Percentiles rank a stretch among this genome's conserved stretches.
phyloP scores from a whole-genome alignment of 805 yeast genomes.

The Ogataea populi-albae region DNA sequence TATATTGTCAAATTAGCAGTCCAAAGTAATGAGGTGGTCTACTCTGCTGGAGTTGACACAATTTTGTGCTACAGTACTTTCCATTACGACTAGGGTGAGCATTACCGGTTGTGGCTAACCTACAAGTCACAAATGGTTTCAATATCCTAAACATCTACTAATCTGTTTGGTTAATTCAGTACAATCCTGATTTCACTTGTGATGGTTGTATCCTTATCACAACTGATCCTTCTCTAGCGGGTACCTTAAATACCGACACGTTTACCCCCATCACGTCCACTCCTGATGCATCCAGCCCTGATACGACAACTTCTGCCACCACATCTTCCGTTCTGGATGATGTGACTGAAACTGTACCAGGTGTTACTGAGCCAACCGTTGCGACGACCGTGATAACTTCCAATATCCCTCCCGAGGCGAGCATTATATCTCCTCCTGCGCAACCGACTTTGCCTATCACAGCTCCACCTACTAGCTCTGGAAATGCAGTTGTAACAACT shows the following conservation, averaged over 20 bases:
- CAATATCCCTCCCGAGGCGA: conserved; percentile 9
- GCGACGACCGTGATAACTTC: conserved; percentile 2
- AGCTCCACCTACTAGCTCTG: conserved; percentile 7
- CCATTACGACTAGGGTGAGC: no score
- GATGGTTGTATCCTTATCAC: conserved; percentile 29
- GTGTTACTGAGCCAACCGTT: conserved; percentile 5
- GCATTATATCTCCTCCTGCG: conserved; percentile 14
- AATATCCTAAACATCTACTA: no score
- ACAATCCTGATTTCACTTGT: conserved; percentile 27
- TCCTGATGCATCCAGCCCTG: conserved; percentile 1
- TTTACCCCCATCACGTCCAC: conserved; percentile 3
- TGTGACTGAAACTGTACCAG: conserved; percentile 8
- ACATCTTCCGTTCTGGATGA: conserved; percentile 7
- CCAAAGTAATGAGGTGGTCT: no score
- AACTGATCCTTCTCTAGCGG: conserved; percentile 24
- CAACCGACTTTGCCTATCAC: conserved; percentile 13
- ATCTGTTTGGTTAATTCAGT: conserved; percentile 14
- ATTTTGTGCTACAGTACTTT: no score
- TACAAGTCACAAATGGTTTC: no score
- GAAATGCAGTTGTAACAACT: conserved; percentile 6
- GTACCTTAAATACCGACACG: conserved; percentile 24
- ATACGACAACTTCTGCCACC: conserved; percentile 7
- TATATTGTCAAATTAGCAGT: no score
- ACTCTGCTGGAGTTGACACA: no score
- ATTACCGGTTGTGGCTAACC: no score